A percentile compares a stretch with the other conserved stretches of the same genome.
Evolutionary conservation across 78 protist genomes (phyloP).

Genomic region (Chrysochromulina parva): DNA sequence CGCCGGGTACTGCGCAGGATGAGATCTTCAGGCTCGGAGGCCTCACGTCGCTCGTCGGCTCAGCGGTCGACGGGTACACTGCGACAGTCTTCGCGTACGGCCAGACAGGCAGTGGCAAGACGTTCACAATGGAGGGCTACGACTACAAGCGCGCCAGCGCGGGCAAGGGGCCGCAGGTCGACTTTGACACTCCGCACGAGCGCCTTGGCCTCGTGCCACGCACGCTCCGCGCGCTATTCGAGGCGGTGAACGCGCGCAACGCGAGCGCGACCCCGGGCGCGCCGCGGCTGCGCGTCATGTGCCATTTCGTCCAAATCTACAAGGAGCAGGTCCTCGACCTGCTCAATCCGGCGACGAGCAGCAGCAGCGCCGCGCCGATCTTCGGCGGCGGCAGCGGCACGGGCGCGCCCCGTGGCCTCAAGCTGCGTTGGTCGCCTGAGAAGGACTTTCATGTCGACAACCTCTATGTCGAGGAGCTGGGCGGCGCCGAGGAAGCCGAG

Average conservation of each 20-base stretch:
- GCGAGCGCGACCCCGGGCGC: neutral
- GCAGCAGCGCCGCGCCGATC: neutral
- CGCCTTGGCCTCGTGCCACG: conserved; percentile 14
- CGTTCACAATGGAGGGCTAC: conserved; percentile 10
- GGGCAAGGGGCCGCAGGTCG: neutral
- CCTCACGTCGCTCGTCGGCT: neutral
- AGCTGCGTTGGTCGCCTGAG: neutral
- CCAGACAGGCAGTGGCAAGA: conserved; percentile 10
- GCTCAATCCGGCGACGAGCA: neutral
- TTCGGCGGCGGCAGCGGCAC: neutral
- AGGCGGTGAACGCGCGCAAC: neutral
- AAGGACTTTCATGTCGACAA: conserved; percentile 42
- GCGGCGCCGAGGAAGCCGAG: neutral
- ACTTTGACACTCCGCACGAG: neutral
- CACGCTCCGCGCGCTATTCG: neutral
- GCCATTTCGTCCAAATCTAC: conserved; percentile 48
- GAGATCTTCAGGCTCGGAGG: neutral
- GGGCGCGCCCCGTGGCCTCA: neutral
- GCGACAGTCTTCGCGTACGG: conserved; percentile 8
- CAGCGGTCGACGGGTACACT: neutral
- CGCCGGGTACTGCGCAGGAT: neutral
- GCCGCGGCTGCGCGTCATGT: neutral
- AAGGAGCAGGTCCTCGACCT: conserved; percentile 49
- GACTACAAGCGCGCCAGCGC: neutral
- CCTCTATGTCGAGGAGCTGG: conserved; percentile 31